Evolutionary conservation across 331 rosid species (phyloP).

Genomic region (Stylosanthes scabra): DNA sequence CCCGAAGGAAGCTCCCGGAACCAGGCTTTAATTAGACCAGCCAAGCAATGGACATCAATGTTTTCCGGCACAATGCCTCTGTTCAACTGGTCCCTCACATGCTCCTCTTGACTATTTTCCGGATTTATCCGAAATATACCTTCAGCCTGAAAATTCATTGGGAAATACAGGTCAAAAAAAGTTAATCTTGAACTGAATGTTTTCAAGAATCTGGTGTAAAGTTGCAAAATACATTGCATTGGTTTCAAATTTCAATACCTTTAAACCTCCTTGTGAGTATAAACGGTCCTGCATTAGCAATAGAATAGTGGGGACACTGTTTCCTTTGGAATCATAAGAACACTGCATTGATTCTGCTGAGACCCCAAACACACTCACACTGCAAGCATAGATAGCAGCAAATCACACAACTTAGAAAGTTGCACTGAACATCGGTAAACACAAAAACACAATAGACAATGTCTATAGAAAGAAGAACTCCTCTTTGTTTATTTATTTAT

Average conservation of each 20-base stretch:
- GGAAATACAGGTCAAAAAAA: not conserved
- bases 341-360: slow-evolving; percentile 98
- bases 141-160: slow-evolving; percentile 70
- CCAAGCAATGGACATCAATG: slow-evolving; percentile 89
- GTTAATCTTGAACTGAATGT: not conserved
- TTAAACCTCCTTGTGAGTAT: slow-evolving; percentile 83
- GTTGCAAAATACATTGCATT: not conserved
- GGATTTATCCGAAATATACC: slow-evolving; percentile 79
- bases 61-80: slow-evolving; percentile 83
- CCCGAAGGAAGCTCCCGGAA: slow-evolving; percentile 60
- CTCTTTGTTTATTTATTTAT: too few relatives aligned
- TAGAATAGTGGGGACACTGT: slow-evolving; percentile 89
- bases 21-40: slow-evolving; percentile 76
- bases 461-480: too few relatives aligned
- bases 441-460: too few relatives aligned
- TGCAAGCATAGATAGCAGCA: slow-evolving; percentile 41
- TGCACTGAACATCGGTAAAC: not conserved
- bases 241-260: slow-evolving; percentile 51
- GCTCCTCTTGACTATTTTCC: slow-evolving; percentile 59
- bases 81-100: slow-evolving; percentile 74
- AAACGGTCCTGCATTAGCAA: slow-evolving; percentile 94
- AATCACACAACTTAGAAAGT: slow-evolving; percentile 31
- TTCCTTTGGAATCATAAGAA: slow-evolving; percentile 82
- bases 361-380: slow-evolving; percentile 92
- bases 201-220: not conserved